These are phyloP conservation scores for Calvatia gigantea DNA, from an alignment of 768 basidiomycete species.

Conservation along the genomic window DNA sequence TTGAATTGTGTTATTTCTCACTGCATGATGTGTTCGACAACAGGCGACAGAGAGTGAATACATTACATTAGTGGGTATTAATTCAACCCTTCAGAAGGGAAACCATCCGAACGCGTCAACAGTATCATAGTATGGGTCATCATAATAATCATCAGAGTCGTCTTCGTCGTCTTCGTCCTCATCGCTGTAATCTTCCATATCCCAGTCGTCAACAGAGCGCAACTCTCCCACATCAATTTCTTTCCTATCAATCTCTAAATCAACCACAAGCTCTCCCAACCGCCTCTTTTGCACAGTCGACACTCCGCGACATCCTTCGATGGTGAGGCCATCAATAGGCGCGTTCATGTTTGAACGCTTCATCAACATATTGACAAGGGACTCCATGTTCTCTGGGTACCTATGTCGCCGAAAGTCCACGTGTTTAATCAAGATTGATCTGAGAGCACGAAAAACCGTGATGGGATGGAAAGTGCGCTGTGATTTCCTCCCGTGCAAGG, in stretches of 20 bases:
- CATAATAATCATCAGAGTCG: background rate
- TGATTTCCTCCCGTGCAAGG: background rate
- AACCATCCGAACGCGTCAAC: background rate
- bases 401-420: background rate
- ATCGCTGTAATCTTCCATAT: background rate
- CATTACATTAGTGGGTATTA: background rate
- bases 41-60: background rate
- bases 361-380: background rate
- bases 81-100: background rate
- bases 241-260: slow-evolving; percentile 3
- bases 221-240: background rate
- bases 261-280: slow-evolving; percentile 5
- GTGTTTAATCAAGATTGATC: background rate
- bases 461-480: background rate
- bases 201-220: background rate
- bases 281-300: background rate
- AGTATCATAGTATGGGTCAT: background rate
- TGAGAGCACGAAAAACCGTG: slow-evolving; percentile 7
- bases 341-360: slow-evolving; percentile 3
- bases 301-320: background rate
- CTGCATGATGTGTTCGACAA: too few species aligned
- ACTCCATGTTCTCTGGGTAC: background rate
- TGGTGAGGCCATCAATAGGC: background rate
- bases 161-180: background rate
- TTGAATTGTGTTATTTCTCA: too few species aligned